A percentile compares a stretch with the other conserved stretches of the same genome.
phyloP scores from a whole-genome alignment of 2,329 filamentous ascomycete genomes.

The Fusarium phyllophilum region DNA sequence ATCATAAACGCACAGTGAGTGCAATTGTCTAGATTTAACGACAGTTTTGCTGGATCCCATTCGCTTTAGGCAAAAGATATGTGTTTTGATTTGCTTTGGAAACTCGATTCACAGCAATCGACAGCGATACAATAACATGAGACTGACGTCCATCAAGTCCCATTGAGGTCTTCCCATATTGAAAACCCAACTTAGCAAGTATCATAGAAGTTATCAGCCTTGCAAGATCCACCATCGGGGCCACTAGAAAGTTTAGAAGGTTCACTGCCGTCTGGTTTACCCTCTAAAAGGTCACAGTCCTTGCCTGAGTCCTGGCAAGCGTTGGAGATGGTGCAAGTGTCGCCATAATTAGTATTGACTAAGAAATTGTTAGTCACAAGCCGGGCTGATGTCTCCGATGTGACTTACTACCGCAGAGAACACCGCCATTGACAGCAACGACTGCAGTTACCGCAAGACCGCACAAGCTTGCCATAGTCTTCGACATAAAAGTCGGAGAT shows the following conservation, averaged over 20 bases:
- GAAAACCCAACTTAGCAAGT: constrained; percentile 19
- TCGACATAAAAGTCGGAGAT: constrained; percentile 43
- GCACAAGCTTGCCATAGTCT: constrained; percentile 60
- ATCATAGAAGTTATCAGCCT: constrained; percentile 18
- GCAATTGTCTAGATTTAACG: background rate
- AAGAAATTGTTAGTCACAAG: background rate
- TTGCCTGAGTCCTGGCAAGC: constrained; percentile 36
- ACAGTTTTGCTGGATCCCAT: background rate
- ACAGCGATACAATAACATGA: background rate
- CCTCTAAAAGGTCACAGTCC: constrained; percentile 32
- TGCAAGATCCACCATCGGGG: constrained; percentile 34
- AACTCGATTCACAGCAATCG: background rate
- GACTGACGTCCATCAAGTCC: background rate
- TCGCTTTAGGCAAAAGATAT: background rate
- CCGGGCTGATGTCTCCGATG: too few relatives aligned
- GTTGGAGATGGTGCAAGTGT: constrained; percentile 39
- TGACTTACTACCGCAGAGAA: constrained; percentile 36
- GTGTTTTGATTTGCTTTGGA: background rate
- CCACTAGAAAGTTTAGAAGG: constrained; percentile 33
- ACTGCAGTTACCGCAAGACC: constrained; percentile 55
- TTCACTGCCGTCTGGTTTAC: constrained; percentile 32
- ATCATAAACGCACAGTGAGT: background rate
- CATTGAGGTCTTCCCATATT: background rate
- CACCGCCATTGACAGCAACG: constrained; percentile 35
- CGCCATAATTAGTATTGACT: constrained; percentile 41